Evolutionary conservation across 306 rosid genomes (phyloP).

Genomic region (Begonia peltatifolia): DNA sequence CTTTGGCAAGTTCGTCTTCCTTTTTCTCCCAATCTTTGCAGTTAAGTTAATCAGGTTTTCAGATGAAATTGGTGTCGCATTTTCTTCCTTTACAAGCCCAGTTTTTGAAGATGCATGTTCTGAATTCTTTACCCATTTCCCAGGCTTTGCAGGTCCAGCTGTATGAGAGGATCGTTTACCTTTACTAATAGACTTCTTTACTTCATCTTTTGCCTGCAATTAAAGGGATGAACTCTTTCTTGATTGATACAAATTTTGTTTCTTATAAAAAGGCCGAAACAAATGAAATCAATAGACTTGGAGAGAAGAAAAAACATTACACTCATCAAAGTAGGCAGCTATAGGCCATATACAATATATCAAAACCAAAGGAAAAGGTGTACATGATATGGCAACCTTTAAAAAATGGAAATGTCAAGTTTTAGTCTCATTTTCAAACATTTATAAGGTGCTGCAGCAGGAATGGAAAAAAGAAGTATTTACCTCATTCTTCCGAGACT

Average conservation of each 20-base stretch:
- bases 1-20: conserved; percentile 47
- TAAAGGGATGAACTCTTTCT: conserved; percentile 12
- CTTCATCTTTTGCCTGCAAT: conserved; percentile 45
- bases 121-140: conserved; percentile 30
- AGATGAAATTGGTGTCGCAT: conserved; percentile 27
- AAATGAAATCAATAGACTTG: too few relatives aligned
- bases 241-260: not conserved
- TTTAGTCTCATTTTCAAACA: too few relatives aligned
- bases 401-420: too few relatives aligned
- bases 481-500: conserved; percentile 46
- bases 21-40: conserved; percentile 33
- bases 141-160: conserved; percentile 31
- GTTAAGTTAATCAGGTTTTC: conserved; percentile 29
- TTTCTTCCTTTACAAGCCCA: conserved; percentile 31
- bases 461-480: conserved; percentile 4
- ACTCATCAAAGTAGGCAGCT: too few relatives aligned
- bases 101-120: conserved; percentile 29
- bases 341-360: too few relatives aligned
- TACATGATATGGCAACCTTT: too few relatives aligned
- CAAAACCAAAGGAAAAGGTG: too few relatives aligned
- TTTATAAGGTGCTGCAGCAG: too few relatives aligned
- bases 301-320: too few relatives aligned
- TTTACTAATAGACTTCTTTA: conserved; percentile 36
- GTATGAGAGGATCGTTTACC: conserved; percentile 54
- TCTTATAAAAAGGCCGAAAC: too few relatives aligned